Base-by-base conservation (phyloP, 1,284 basidiomycete species). In the Tetrapyrgos nigripes region DNA sequence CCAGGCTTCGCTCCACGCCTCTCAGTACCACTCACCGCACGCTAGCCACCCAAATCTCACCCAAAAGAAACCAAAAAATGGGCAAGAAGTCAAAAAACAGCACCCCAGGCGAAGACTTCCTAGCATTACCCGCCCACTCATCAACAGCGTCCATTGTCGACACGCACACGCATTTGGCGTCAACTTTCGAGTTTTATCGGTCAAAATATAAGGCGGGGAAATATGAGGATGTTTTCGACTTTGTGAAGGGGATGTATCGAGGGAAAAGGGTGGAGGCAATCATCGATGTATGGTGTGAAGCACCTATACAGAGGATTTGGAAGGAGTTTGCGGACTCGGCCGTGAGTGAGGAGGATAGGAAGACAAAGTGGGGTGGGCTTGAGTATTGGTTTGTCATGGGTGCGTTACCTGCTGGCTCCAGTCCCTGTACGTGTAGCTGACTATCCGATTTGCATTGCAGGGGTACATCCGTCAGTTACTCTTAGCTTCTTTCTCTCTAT, bases 281-380 rank as follows among this genome's bases (percentile, higher is more conserved):
- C 58, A 83, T 93, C 4, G 92, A 94, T 64, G 92, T 94, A 2
- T 94, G 89, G 87, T 93, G 92, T 64, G 92, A 93, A 66, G 89
- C 89, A 0, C 87, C 89, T 0, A 82, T 90, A 17, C 77, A 76
- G 59, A 75, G 64, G 27, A 51, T 77, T 0, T 93, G 90, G 90
- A 83, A 77, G 64, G 87, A 87, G 62, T 75, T 91, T 47, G 92
- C 91, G 1, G 89, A 93, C 71, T 87, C 88, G 1, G 89, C 90
- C 2, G 28, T 88, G 59, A 79, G 72, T 0, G 73, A 75, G 47
- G 78, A 85, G 53, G 78, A 79, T 44, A 76, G 83, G 58, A 68
- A 68, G 24, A 68, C 71, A 3, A 75, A 78, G 45, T 92, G 89
- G 88, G 82, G 79, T 40, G 87, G 84, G 11, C 71, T 88, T 13